A percentile compares a stretch with the other conserved stretches of the same genome.
Evolutionary conservation across 257 asterid genomes (phyloP).

Genomic region (Plectranthus barbatus): DNA sequence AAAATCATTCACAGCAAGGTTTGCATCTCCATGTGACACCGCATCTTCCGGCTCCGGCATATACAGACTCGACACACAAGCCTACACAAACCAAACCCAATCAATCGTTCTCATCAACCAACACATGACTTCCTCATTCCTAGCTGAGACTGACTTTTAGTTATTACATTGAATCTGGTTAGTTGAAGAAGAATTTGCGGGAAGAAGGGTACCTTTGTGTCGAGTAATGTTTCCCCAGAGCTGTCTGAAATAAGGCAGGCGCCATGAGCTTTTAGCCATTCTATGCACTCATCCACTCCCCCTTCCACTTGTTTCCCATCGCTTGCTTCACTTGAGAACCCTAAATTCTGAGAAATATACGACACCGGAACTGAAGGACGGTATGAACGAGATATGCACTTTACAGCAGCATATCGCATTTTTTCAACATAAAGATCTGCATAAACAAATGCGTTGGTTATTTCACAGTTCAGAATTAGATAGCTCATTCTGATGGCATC

Average conservation of each 20-base stretch:
- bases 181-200: too few relatives aligned
- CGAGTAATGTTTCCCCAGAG: slow-evolving; percentile 71
- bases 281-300: slow-evolving; percentile 88
- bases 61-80: slow-evolving; percentile 56
- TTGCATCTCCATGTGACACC: slow-evolving; percentile 92
- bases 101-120: slow-evolving; percentile 92
- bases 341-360: slow-evolving; percentile 69
- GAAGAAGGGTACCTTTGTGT: slow-evolving; percentile 95
- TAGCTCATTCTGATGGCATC: neutral
- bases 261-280: slow-evolving; percentile 96
- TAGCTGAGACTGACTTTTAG: slow-evolving; percentile 7
- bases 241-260: slow-evolving; percentile 64
- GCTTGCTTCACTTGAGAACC: slow-evolving; percentile 59
- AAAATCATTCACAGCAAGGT: slow-evolving; percentile 84
- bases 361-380: slow-evolving; percentile 90
- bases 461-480: too few relatives aligned
- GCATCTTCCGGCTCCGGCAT: slow-evolving; percentile 99
- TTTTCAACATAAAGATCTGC: slow-evolving; percentile 95
- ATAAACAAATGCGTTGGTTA: neutral
- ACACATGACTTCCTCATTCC: slow-evolving; percentile 58
- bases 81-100: slow-evolving; percentile 33
- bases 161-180: too few relatives aligned
- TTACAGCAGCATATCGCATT: slow-evolving; percentile 93
- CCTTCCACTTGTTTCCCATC: slow-evolving; percentile 52
- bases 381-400: slow-evolving; percentile 85